These are phyloP conservation scores for Aspergillus ochraceoroseus DNA, from an alignment of 2,329 filamentous ascomycete genomes.

Conservation along the genomic window DNA sequence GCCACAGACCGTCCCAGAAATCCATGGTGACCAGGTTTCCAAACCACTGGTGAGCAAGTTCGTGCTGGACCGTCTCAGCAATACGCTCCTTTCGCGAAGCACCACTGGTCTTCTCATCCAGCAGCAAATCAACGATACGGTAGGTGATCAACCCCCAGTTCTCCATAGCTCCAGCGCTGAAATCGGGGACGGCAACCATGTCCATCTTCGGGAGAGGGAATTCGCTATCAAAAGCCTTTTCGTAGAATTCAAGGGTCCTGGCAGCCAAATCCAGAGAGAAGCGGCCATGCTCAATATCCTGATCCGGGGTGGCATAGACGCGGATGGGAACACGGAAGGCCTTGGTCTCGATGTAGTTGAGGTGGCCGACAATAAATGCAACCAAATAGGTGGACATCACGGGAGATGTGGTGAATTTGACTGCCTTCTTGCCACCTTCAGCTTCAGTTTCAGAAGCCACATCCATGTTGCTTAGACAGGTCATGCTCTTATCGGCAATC, in stretches of 20 bases:
- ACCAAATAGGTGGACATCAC: conserved; percentile 95
- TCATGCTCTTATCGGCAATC: conserved; percentile 82
- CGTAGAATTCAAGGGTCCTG: conserved; percentile 86
- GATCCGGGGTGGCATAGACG: conserved; percentile 87
- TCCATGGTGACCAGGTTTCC: conserved; percentile 97
- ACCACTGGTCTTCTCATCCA: conserved; percentile 87
- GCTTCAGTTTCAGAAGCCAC: conserved; percentile 73
- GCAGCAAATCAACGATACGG: conserved; percentile 81
- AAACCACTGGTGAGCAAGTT: conserved; percentile 97
- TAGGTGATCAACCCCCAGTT: conserved; percentile 98
- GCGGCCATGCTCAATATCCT: conserved; percentile 81
- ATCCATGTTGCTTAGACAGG: conserved; percentile 96
- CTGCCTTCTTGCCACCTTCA: conserved; percentile 68
- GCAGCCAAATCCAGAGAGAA: conserved; percentile 89
- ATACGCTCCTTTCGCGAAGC: conserved; percentile 87
- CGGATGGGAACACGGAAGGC: conserved; percentile 86
- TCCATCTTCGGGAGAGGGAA: conserved; percentile 94
- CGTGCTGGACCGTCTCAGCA: conserved; percentile 93
- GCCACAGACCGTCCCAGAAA: conserved; percentile 96
- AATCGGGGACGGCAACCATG: conserved; percentile 93
- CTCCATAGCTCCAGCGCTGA: conserved; percentile 94
- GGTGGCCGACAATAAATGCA: conserved; percentile 88
- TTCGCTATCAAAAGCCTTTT: conserved; percentile 82
- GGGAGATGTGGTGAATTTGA: conserved; percentile 87
- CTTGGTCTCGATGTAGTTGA: conserved; percentile 89